Conservation (phyloP, 225 moss, liverwort and hornwort genomes). For the Physcomitrium patens region DNA sequence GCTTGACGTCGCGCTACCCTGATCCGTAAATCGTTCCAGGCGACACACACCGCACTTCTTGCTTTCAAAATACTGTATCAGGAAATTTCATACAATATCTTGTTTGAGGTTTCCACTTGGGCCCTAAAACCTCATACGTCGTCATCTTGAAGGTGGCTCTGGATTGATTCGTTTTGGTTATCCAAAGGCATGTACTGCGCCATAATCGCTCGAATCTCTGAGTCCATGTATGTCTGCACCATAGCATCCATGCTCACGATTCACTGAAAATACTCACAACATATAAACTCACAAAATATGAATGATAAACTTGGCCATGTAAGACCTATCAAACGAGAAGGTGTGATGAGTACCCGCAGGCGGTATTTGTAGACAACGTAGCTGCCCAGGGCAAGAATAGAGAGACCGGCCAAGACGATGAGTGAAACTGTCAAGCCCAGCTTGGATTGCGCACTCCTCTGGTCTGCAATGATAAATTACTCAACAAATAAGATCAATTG, state of each 20-base stretch:
- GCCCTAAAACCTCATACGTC: slow-evolving; percentile 32
- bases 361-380: slow-evolving; percentile 85
- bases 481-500: background rate
- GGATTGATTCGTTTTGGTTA: slow-evolving; percentile 52
- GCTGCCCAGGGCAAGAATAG: slow-evolving; percentile 48
- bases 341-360: slow-evolving; percentile 48
- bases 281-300: background rate
- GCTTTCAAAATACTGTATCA: slow-evolving; percentile 8
- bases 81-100: background rate
- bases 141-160: slow-evolving; percentile 47
- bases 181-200: slow-evolving; percentile 71
- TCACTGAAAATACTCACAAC: background rate
- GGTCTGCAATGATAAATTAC: slow-evolving; percentile 33
- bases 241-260: background rate
- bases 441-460: slow-evolving; percentile 45
- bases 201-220: slow-evolving; percentile 66
- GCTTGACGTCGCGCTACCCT: slow-evolving; percentile 7
- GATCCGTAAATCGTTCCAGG: slow-evolving; percentile 9
- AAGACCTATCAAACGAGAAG: background rate
- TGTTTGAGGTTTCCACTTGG: slow-evolving; percentile 19
- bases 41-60: background rate
- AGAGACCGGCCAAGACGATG: slow-evolving; percentile 45
- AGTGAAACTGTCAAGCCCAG: slow-evolving; percentile 65
- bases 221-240: slow-evolving; percentile 69
- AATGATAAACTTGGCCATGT: background rate